Evolutionary conservation across 2,329 filamentous ascomycete genomes (phyloP).

Genomic region (Trematosphaeria pertusa): DNA sequence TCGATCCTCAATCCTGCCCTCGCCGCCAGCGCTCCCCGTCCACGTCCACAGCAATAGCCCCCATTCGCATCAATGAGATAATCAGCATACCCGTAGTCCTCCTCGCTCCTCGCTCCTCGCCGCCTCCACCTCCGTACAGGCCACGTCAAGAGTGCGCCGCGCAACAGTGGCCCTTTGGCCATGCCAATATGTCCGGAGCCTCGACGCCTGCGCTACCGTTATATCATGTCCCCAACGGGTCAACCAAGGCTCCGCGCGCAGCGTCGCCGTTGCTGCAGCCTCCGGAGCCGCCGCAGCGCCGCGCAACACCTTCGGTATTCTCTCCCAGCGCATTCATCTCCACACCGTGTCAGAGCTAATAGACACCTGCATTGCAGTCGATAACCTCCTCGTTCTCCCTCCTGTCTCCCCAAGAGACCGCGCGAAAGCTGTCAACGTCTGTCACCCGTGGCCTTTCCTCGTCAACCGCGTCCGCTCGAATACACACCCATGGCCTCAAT

Average conservation of each 20-base stretch:
- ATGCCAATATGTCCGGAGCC: slow-evolving; percentile 69
- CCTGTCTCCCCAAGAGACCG: slow-evolving; percentile 80
- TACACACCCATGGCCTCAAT: slow-evolving; percentile 85
- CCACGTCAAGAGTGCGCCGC: slow-evolving; percentile 40
- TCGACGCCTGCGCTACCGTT: slow-evolving; percentile 65
- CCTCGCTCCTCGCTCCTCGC: slow-evolving; percentile 10
- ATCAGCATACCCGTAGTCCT: slow-evolving; percentile 7
- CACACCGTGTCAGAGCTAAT: slow-evolving; percentile 15
- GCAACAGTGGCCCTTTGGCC: slow-evolving; percentile 44
- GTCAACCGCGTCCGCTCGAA: slow-evolving; percentile 78
- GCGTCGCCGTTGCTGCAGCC: slow-evolving; percentile 40
- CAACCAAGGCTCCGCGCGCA: slow-evolving; percentile 35
- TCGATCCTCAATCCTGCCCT: slow-evolving; percentile 2
- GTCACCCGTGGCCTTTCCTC: slow-evolving; percentile 80
- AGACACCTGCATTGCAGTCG: slow-evolving; percentile 37
- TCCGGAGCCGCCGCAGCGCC: slow-evolving; percentile 34
- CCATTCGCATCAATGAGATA: slow-evolving; percentile 32
- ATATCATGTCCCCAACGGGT: slow-evolving; percentile 55
- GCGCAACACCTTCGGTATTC: slow-evolving; percentile 39
- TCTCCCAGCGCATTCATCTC: slow-evolving; percentile 1
- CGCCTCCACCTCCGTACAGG: slow-evolving; percentile 24
- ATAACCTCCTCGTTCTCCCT: slow-evolving; percentile 63
- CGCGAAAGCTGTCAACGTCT: slow-evolving; percentile 80
- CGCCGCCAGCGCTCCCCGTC: background rate
- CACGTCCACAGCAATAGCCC: slow-evolving; percentile 1